Percentiles rank a stretch among this genome's conserved stretches.
These are phyloP conservation scores for Fraxinus dipetala DNA, from an alignment of 305 asterid genomes.

Conservation along the genomic window DNA sequence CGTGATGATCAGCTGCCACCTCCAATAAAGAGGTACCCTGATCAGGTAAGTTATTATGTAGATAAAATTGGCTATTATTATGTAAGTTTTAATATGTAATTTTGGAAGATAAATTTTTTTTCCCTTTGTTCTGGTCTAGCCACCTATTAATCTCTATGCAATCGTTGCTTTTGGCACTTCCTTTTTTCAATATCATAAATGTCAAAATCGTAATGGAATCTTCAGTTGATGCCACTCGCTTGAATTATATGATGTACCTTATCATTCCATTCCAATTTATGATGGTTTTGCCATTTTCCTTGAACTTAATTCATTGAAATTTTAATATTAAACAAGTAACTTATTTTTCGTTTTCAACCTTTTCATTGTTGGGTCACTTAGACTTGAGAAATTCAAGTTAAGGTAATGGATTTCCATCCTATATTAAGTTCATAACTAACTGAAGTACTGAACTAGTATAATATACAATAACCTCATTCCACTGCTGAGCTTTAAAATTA, in stretches of 20 bases:
- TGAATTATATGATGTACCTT: neutral
- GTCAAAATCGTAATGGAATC: neutral
- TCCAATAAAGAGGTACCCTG: conserved; percentile 76
- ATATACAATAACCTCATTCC: neutral
- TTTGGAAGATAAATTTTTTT: neutral
- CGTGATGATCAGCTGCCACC: conserved; percentile 83
- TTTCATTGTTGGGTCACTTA: neutral
- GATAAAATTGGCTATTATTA: conserved; percentile 1
- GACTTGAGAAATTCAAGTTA: neutral
- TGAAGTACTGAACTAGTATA: neutral
- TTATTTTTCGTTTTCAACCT: neutral
- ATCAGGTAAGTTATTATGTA: conserved; percentile 56
- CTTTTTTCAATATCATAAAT: neutral
- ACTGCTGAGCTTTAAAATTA: neutral
- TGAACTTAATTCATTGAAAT: neutral
- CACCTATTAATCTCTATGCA: neutral
- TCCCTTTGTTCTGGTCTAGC: neutral
- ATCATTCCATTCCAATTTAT: neutral
- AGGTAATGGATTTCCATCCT: neutral
- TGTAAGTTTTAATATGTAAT: neutral
- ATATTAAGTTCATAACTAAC: neutral
- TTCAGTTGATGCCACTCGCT: neutral
- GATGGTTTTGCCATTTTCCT: neutral
- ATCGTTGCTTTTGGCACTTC: neutral
- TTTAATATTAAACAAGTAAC: neutral